Base-by-base conservation (phyloP, 2,329 filamentous ascomycete species). In the Monosporascus sp. region DNA sequence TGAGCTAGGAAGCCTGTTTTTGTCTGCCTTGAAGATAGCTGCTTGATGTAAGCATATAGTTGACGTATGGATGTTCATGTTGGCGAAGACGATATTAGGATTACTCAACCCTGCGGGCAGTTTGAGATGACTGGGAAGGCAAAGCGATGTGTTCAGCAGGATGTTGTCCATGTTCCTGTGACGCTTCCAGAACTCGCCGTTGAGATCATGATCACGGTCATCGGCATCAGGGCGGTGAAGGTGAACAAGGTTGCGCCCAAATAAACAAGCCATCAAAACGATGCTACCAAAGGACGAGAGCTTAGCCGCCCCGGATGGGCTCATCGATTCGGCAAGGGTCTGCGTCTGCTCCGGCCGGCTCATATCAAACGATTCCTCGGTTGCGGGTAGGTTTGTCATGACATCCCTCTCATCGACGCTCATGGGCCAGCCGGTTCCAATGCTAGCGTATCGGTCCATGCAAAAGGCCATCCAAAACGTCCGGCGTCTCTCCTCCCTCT, bases 11-110 rank as follows among this genome's bases (percentile, higher is more conserved):
- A 97, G 75, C 51, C 85, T 83, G 70, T 96, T 88, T 72, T 91
- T 94, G 64, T 97, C 93, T 0, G 92, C 91, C 69, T 97, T 97
- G 79, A 93, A 97, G 20, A 99, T 97, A 26, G 94, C 94, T 2
- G 93, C 94, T 73, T 99, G 94, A 66, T 99, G 94, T n/a, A 99
- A 76, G 69, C 93, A 97, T 51, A 99, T 97, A 1, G 91, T 91
- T 1, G 92, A 96, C 0, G 94, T 96, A 68, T 97, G 92, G 34
- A 99, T 91, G 66, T 90, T 91, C 91, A 99, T 96, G 64, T 97
- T 97, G 53, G 89, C 85, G 68, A 97, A 97, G 5, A 97, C 85
- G 51, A 93, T 85, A 59, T 97, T 97, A 3, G 91, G 82, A 64
- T 92, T 88, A 17, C 78, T 75, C 36, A 96, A 74, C 0, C 90